Conservation (phyloP, 352 stramenopile species). For the Thalassiosira hispida region DNA sequence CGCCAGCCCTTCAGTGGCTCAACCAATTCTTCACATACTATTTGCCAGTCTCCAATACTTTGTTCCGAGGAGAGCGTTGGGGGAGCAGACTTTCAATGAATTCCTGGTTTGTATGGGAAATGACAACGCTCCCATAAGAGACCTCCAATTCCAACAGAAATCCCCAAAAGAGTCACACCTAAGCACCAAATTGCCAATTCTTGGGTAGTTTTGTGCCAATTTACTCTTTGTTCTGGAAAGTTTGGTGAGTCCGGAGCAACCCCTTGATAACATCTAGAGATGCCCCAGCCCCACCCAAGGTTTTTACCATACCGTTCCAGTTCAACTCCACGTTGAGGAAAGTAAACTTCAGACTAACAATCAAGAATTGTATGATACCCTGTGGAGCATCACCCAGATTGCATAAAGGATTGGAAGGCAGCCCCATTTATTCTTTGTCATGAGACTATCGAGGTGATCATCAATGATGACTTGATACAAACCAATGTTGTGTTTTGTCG, state of each 20-base stretch:
- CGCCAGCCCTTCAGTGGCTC: background rate
- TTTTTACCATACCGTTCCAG: conserved; percentile 8
- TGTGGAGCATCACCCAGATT: conserved; percentile 11
- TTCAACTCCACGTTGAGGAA: background rate
- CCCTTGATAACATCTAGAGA: background rate
- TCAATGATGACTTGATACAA: conserved; percentile 4
- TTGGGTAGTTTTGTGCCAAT: background rate
- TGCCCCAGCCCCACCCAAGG: background rate
- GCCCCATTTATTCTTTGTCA: conserved; percentile 20
- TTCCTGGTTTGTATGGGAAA: background rate
- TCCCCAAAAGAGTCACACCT: too few relatives aligned
- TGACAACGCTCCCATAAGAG: too few relatives aligned
- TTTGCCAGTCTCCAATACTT: too few relatives aligned
- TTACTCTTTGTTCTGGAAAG: too few relatives aligned
- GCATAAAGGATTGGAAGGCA: conserved; percentile 22
- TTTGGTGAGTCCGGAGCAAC: background rate
- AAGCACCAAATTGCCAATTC: background rate
- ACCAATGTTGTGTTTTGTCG: conserved; percentile 7
- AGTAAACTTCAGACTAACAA: background rate
- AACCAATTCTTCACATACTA: too few relatives aligned
- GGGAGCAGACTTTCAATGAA: too few relatives aligned
- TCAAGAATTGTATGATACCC: conserved; percentile 6
- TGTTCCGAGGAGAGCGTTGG: too few relatives aligned
- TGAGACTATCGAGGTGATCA: conserved; percentile 9
- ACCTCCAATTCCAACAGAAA: too few relatives aligned